A percentile compares a stretch with the other conserved stretches of the same genome.
Conservation (phyloP, 805 yeast genomes). For the Sporopachydermia lactativora region DNA sequence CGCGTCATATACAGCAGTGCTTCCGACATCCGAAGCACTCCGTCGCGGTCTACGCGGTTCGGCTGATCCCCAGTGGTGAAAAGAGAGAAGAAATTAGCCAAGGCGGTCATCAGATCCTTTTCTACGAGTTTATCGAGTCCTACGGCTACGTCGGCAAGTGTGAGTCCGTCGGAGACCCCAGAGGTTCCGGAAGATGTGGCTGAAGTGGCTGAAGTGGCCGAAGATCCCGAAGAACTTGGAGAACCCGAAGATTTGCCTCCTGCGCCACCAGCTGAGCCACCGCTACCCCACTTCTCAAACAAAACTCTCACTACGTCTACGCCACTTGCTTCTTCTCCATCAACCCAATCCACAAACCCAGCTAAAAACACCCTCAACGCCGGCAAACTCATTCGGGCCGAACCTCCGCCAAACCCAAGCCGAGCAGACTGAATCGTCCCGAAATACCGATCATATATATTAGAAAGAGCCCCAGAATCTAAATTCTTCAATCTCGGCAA, state of each 20-base stretch:
- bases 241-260: conserved; percentile 7
- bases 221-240: conserved; percentile 8
- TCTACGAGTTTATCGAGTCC: conserved; percentile 64
- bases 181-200: conserved; percentile 22
- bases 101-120: conserved; percentile 61
- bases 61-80: conserved; percentile 42
- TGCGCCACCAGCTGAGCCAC: neutral
- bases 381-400: conserved; percentile 48
- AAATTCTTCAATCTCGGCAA: conserved; percentile 61
- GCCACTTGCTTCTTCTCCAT: conserved; percentile 24
- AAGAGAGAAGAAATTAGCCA: conserved; percentile 65
- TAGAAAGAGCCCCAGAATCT: conserved; percentile 40
- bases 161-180: conserved; percentile 22
- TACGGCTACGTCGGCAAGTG: conserved; percentile 51
- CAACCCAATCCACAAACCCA: conserved; percentile 69
- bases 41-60: conserved; percentile 61
- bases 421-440: conserved; percentile 53
- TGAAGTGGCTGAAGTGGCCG: conserved; percentile 24
- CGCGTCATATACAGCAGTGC: conserved; percentile 70
- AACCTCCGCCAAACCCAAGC: conserved; percentile 28
- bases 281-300: conserved; percentile 4
- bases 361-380: conserved; percentile 64
- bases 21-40: conserved; percentile 74
- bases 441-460: conserved; percentile 76
- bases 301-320: conserved; percentile 24